These are phyloP conservation scores for Spatholobus suberectus DNA, from an alignment of 306 rosid species.

Conservation along the genomic window DNA sequence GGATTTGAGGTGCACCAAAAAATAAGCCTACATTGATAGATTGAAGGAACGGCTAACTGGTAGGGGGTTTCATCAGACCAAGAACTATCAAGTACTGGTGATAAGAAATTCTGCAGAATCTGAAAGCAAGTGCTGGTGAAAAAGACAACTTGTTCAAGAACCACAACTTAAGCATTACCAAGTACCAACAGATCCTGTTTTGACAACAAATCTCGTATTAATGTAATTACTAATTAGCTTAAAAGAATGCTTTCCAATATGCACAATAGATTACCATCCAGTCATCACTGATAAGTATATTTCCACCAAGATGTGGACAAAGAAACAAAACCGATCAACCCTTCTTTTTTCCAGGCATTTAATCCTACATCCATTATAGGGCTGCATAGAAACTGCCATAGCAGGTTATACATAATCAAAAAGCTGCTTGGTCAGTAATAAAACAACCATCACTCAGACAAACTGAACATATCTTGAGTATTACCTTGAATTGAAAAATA, in stretches of 20 bases:
- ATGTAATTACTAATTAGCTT: neutral
- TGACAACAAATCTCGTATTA: neutral
- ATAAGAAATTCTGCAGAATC: slow-evolving; percentile 9
- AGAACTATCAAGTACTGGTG: neutral
- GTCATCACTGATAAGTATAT: neutral
- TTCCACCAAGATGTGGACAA: neutral
- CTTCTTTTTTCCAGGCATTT: neutral
- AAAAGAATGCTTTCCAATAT: slow-evolving; percentile 6
- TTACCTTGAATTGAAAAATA: neutral
- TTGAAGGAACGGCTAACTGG: neutral
- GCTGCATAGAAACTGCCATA: neutral
- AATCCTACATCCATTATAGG: neutral
- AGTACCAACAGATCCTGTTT: too few species aligned
- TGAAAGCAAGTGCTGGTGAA: neutral
- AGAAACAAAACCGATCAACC: neutral
- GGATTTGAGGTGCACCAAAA: neutral
- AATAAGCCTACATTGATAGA: neutral
- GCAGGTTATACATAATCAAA: slow-evolving; percentile 4
- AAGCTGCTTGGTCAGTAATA: neutral
- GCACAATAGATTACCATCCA: neutral
- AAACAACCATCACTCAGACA: neutral
- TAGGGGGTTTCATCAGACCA: neutral
- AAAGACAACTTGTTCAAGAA: neutral
- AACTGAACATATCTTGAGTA: neutral
- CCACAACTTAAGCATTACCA: neutral